Evolutionary conservation across 441 rosid species (phyloP).

Genomic region (Populus hybrid): DNA sequence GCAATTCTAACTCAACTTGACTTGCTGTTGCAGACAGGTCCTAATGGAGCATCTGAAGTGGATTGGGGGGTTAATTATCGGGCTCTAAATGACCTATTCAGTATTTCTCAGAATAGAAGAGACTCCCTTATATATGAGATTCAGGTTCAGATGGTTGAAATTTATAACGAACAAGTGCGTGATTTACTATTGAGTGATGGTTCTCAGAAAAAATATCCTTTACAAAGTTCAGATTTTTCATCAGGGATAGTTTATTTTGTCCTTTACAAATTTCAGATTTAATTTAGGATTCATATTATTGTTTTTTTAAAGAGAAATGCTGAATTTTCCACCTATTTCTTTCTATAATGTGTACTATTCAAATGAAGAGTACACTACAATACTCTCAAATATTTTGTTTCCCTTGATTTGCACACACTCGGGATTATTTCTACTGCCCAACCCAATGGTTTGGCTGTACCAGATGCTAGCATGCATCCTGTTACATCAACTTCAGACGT

Average conservation of each 20-base stretch:
- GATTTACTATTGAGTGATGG: conserved; percentile 67
- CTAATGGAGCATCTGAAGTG: no score
- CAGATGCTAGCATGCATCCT: conserved; percentile 86
- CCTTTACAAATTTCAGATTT: not conserved
- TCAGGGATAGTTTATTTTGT: not conserved
- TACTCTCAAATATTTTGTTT: conserved; percentile 24
- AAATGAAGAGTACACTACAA: conserved; percentile 2
- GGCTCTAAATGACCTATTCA: no score
- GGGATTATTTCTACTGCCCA: conserved; percentile 83
- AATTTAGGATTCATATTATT: not conserved
- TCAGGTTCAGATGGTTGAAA: no score
- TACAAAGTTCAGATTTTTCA: not conserved
- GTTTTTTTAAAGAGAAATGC: no score
- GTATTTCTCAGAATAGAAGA: no score
- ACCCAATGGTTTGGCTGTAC: conserved; percentile 90
- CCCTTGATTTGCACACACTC: conserved; percentile 83
- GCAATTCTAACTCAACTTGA: no score
- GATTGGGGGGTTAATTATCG: no score
- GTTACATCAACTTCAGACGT: conserved; percentile 85
- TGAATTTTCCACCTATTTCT: not conserved
- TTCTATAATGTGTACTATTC: not conserved
- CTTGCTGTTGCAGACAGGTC: no score
- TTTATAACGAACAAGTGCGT: no score
- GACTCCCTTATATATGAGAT: no score
- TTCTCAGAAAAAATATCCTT: conserved; percentile 88